Evolutionary conservation across 2,329 filamentous ascomycete species (phyloP), one percentile per base, ranked within the genome.

Genomic region (Pestalotiopsis sp.): DNA sequence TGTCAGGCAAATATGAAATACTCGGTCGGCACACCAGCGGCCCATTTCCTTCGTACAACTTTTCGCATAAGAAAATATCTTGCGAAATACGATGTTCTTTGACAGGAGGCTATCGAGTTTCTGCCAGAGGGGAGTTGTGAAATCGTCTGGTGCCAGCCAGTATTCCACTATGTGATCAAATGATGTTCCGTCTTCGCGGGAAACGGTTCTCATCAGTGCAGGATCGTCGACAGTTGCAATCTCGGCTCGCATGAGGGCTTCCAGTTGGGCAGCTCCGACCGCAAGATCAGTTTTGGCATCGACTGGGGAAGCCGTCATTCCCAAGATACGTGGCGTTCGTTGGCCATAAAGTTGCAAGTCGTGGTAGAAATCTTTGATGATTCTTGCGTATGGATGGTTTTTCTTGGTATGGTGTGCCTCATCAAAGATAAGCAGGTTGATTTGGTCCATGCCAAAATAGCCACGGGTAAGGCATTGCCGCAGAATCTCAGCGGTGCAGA

Each of bases 351-450:
- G 72, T 38, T 84, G 81, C 2, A 84, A 79, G 1, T 88, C 71
- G 38, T 70, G 74, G 75, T 98, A 98, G 72, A 93, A 94, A 68
- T 97, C 92, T 73, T 92, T 94, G 80, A 99, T 93, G 68, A 99
- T 96, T 35, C 89, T 87, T 22, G 95, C 93, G 75, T 97, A 99
- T 0, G 93, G 87, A 74, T 99, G 96, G 64, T 94, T 92, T 77
- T 95, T 97, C 80, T 99, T 99, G 0, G 95, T 90, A 75, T 98
- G 96, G 74, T 99, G 96, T 5, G 94, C 96, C 79, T 99, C 96
- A 74, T 99, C 96, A 71, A 99, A 97, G 68, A 98, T 90, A 48
- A 99, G 83, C 1, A 99, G 86, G 74, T 95, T 98, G 78, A 98
- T 94, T 72, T 92, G 88, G 20, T 88, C 82, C 82, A 99, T 97